phyloP scores from a whole-genome alignment of 1,284 basidiomycete genomes.

The Cutaneotrichosporon sp. region DNA sequence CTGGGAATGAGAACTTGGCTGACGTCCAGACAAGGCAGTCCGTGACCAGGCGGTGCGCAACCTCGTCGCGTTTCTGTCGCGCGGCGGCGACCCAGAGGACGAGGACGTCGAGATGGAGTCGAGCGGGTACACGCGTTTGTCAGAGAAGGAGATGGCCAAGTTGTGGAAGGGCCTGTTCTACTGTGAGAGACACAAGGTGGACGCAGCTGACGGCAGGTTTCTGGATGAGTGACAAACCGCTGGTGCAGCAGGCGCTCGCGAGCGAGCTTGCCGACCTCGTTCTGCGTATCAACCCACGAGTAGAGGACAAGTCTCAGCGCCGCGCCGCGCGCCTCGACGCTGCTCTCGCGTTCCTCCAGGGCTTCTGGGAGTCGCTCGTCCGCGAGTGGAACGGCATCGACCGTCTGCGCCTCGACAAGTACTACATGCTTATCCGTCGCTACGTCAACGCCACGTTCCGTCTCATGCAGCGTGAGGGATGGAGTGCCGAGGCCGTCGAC shows the following conservation, averaged over 20 bases:
- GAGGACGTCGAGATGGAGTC: conserved; percentile 21
- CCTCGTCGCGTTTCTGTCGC: conserved; percentile 68
- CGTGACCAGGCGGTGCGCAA: conserved; percentile 81
- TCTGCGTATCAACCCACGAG: conserved; percentile 57
- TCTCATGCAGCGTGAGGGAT: conserved; percentile 64
- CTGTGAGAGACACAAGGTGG: conserved; percentile 56
- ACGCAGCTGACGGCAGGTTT: conserved; percentile 59
- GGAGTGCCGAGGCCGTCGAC: conserved; percentile 57
- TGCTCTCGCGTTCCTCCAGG: conserved; percentile 70
- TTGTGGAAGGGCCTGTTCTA: conserved; percentile 98
- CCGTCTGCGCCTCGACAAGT: conserved; percentile 91
- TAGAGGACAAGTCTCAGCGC: neutral
- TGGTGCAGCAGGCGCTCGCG: conserved; percentile 89
- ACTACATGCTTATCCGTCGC: conserved; percentile 85
- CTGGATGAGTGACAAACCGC: conserved; percentile 99
- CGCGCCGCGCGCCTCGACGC: conserved; percentile 42
- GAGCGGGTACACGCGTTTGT: conserved; percentile 45
- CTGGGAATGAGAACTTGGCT: neutral
- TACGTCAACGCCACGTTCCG: conserved; percentile 81
- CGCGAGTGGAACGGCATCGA: conserved; percentile 92
- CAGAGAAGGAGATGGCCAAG: conserved; percentile 75
- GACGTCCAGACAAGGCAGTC: conserved; percentile 67
- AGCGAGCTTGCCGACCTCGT: conserved; percentile 75
- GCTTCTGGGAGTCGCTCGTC: conserved; percentile 85
- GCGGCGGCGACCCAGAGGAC: conserved; percentile 53